phyloP scores from a whole-genome alignment of 441 rosid genomes.

The Syzygium malaccense region DNA sequence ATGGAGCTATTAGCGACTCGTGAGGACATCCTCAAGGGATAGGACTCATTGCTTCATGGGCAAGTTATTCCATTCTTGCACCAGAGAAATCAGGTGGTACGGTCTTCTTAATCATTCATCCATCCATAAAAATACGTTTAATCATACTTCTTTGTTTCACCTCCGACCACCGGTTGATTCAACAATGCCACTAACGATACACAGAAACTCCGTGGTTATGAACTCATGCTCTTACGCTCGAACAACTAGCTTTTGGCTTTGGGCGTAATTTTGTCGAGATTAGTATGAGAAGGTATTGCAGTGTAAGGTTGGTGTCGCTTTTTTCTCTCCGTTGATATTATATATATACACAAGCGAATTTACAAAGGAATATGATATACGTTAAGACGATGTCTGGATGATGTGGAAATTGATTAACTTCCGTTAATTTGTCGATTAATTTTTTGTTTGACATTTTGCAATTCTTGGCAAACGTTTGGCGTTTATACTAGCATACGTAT shows the following conservation, averaged over 20 bases:
- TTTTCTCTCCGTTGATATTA: neutral
- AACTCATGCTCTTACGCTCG: neutral
- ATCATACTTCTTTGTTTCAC: too few relatives aligned
- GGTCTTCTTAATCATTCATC: neutral
- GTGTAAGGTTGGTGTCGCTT: neutral
- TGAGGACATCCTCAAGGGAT: too few relatives aligned
- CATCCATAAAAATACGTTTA: neutral
- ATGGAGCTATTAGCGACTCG: neutral
- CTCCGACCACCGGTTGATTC: too few relatives aligned
- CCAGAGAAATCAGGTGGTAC: neutral
- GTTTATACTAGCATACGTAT: neutral
- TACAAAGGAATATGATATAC: neutral
- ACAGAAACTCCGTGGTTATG: neutral
- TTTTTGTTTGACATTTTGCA: neutral
- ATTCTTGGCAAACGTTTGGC: neutral
- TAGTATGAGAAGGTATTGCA: neutral
- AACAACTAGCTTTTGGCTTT: neutral
- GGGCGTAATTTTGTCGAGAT: too few relatives aligned
- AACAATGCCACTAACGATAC: neutral
- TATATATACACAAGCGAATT: neutral
- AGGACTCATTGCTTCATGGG: constrained; percentile 20
- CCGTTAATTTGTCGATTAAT: too few relatives aligned
- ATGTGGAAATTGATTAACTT: neutral
- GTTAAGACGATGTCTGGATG: neutral
- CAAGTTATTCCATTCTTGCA: constrained; percentile 22